These are phyloP conservation scores for Umbelopsis vinacea DNA, from an alignment of 192 early-diverging fungal genomes.

Conservation along the genomic window DNA sequence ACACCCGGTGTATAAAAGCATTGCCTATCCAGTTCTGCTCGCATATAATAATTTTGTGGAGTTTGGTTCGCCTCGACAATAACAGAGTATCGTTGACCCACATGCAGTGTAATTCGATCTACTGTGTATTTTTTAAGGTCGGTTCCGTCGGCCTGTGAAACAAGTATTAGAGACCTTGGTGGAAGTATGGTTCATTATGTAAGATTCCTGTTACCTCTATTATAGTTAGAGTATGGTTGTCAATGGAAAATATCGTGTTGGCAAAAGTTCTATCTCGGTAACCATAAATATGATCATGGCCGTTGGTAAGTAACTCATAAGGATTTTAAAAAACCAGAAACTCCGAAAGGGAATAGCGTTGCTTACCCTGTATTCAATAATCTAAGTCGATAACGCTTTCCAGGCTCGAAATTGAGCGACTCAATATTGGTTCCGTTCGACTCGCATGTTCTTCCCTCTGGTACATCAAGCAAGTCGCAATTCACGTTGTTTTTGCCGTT, in stretches of 20 bases:
- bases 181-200: not conserved
- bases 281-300: too few relatives aligned
- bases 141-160: conserved; percentile 39
- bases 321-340: not conserved
- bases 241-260: conserved; percentile 71
- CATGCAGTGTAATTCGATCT: conserved; percentile 38
- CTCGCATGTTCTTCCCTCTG: conserved; percentile 4
- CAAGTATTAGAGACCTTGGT: not conserved
- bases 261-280: conserved; percentile 46
- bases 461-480: not conserved
- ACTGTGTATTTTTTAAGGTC: conserved; percentile 37
- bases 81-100: conserved; percentile 50
- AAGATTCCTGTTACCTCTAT: conserved; percentile 45
- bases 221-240: conserved; percentile 67
- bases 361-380: conserved; percentile 63
- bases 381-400: conserved; percentile 75
- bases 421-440: conserved; percentile 11
- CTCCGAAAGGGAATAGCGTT: not conserved
- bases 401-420: conserved; percentile 53
- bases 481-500: conserved; percentile 43
- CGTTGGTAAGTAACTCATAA: too few relatives aligned
- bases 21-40: conserved; percentile 35
- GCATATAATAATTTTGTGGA: conserved; percentile 46
- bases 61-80: conserved; percentile 46
- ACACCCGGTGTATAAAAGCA: conserved; percentile 47